These are phyloP conservation scores for Pseudogymnoascus verrucosus DNA, from an alignment of 2,329 filamentous ascomycete genomes.

Conservation along the genomic window DNA sequence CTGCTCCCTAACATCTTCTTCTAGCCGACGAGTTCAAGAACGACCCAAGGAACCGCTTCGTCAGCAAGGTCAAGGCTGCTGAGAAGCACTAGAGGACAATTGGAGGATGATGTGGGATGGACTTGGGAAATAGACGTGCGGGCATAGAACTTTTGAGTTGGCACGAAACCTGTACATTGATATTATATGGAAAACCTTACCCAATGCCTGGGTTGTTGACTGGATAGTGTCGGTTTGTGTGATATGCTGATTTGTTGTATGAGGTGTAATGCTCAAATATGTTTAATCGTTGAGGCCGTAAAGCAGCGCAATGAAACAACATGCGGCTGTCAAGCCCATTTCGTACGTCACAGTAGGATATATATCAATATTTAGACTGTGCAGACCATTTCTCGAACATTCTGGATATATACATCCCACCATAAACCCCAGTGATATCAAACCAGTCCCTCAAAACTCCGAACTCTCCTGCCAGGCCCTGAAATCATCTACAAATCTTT, in stretches of 20 bases:
- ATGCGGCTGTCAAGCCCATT: neutral
- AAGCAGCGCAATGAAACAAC: neutral
- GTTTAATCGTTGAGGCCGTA: neutral
- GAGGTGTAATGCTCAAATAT: neutral
- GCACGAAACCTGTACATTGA: constrained; percentile 6
- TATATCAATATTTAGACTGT: neutral
- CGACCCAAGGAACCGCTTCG: constrained; percentile 78
- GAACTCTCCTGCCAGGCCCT: neutral
- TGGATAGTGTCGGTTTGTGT: neutral
- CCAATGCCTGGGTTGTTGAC: neutral
- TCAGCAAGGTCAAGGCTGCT: constrained; percentile 26
- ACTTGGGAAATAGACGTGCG: constrained; percentile 1
- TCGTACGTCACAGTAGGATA: neutral
- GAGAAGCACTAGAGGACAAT: constrained; percentile 25
- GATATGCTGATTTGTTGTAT: neutral
- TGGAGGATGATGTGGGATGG: constrained; percentile 2
- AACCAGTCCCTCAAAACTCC: neutral
- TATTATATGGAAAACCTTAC: constrained; percentile 6
- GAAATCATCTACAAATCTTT: constrained; percentile 29
- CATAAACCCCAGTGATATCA: neutral
- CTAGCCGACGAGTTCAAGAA: constrained; percentile 93
- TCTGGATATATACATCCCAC: neutral
- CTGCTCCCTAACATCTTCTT: constrained; percentile 8
- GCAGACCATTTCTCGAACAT: neutral
- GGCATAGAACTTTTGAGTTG: constrained; percentile 6